Evolutionary conservation across 352 stramenopile genomes (phyloP).

Genomic region (Phytophthora ramorum): DNA sequence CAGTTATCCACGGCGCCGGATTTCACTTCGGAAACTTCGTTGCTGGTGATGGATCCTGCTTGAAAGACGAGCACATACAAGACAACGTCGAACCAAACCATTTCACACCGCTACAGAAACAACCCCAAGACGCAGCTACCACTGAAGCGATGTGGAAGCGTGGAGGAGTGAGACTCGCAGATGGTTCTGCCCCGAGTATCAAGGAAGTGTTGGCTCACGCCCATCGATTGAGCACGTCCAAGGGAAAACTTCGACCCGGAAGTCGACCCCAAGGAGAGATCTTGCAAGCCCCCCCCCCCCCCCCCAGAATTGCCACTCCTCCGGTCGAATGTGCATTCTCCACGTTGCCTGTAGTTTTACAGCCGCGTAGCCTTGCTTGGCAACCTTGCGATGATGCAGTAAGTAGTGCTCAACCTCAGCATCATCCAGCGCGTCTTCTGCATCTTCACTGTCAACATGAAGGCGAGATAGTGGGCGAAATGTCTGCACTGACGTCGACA

Average conservation of each 20-base stretch:
- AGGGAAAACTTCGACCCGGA: constrained; percentile 16
- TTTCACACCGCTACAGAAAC: neutral
- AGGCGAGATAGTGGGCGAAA: constrained; percentile 1
- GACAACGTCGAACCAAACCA: neutral
- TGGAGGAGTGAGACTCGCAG: constrained; percentile 21
- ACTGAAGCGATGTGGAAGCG: constrained; percentile 67
- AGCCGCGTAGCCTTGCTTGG: constrained; percentile 37
- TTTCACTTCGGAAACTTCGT: constrained; percentile 56
- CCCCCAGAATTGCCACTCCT: no score
- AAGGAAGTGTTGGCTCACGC: constrained; percentile 36
- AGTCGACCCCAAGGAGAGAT: constrained; percentile 7
- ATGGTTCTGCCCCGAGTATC: constrained; percentile 22
- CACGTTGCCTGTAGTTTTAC: constrained; percentile 59
- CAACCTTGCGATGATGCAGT: constrained; percentile 18
- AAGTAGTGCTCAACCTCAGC: constrained; percentile 33
- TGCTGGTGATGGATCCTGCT: neutral
- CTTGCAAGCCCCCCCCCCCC: neutral
- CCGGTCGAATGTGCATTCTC: constrained; percentile 55
- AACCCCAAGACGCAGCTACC: neutral
- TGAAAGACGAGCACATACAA: neutral
- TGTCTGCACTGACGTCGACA: constrained; percentile 25
- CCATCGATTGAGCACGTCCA: constrained; percentile 17
- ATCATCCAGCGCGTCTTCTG: constrained; percentile 30
- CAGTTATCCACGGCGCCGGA: constrained; percentile 31
- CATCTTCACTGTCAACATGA: constrained; percentile 22